Conservation (phyloP, 352 stramenopile species). For the Globisporangium polare region DNA sequence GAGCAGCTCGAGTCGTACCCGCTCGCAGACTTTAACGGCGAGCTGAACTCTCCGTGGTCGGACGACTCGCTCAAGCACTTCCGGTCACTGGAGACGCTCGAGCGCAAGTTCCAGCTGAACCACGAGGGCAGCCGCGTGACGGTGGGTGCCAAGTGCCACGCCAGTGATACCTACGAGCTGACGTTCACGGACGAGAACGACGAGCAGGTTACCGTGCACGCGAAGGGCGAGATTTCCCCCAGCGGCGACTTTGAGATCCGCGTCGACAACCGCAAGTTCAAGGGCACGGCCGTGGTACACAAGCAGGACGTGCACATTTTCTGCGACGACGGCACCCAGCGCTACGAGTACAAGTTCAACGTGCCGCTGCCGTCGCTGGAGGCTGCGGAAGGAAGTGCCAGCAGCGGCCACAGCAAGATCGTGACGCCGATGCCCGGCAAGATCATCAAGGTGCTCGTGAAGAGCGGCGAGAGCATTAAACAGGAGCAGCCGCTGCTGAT, state of each 20-base stretch:
- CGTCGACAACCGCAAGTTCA: conserved; percentile 61
- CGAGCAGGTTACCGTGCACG: conserved; percentile 20
- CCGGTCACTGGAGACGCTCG: conserved; percentile 50
- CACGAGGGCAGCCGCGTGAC: conserved; percentile 38
- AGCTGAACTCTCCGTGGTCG: conserved; percentile 58
- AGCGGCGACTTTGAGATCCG: conserved; percentile 65
- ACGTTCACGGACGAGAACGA: conserved; percentile 22
- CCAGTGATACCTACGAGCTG: conserved; percentile 41
- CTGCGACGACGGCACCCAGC: conserved; percentile 65
- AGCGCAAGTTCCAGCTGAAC: conserved; percentile 45
- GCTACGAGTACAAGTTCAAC: conserved; percentile 83
- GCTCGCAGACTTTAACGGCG: conserved; percentile 32
- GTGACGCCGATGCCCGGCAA: conserved; percentile 94
- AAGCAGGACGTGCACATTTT: conserved; percentile 73
- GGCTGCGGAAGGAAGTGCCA: conserved; percentile 20
- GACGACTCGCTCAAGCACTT: conserved; percentile 50
- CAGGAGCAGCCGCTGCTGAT: conserved; percentile 91
- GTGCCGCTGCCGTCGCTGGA: conserved; percentile 56
- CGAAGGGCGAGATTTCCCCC: conserved; percentile 28
- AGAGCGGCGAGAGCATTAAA: conserved; percentile 83
- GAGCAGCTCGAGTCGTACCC: conserved; percentile 41
- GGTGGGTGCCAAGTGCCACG: conserved; percentile 39
- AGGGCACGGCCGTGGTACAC: conserved; percentile 61
- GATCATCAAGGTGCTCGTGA: conserved; percentile 89
- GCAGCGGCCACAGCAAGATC: conserved; percentile 49